Percentiles rank a stretch among this genome's conserved stretches.
These are phyloP conservation scores for Cladosporium sp. DNA, from an alignment of 2,329 filamentous ascomycete genomes.

Conservation along the genomic window DNA sequence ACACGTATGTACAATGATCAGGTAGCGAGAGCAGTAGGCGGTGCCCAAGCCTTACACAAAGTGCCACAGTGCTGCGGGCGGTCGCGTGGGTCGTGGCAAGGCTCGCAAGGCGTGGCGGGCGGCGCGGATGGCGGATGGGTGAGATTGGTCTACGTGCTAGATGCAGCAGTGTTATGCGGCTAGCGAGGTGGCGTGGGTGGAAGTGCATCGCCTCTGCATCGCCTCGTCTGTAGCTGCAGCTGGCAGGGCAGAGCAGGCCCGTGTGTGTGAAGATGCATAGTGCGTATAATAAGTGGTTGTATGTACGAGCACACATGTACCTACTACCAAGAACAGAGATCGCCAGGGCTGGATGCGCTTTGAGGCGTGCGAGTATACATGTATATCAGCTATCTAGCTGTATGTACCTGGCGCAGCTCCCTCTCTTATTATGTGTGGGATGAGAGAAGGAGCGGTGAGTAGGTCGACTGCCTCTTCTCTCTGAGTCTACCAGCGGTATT, in stretches of 20 bases:
- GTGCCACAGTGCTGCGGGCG: not conserved
- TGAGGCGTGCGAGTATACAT: not conserved
- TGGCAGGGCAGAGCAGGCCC: not conserved
- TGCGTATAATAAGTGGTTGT: not conserved
- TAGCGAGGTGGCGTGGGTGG: not conserved
- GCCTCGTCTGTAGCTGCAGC: not conserved
- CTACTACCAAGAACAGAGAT: not conserved
- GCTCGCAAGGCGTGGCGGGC: not conserved
- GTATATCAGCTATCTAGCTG: not conserved
- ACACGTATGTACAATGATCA: not conserved
- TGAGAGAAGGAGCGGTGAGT: not conserved
- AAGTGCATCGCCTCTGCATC: slow-evolving; percentile 9
- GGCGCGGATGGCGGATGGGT: slow-evolving; percentile 1
- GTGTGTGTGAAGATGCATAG: slow-evolving; percentile 4
- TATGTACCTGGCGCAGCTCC: slow-evolving; percentile 1
- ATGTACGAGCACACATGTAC: not conserved
- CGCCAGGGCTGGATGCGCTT: not conserved
- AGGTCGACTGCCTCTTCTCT: not conserved
- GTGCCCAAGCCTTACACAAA: slow-evolving; percentile 1
- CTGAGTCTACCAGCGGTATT: not conserved
- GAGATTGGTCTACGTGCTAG: slow-evolving; percentile 4
- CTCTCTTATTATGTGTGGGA: not conserved
- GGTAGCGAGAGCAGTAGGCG: not conserved
- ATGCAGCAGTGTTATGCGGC: slow-evolving; percentile 2
- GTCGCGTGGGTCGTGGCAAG: slow-evolving; percentile 4